These are phyloP conservation scores for Fraxinus baroniana DNA, from an alignment of 305 asterid species.

Conservation along the genomic window DNA sequence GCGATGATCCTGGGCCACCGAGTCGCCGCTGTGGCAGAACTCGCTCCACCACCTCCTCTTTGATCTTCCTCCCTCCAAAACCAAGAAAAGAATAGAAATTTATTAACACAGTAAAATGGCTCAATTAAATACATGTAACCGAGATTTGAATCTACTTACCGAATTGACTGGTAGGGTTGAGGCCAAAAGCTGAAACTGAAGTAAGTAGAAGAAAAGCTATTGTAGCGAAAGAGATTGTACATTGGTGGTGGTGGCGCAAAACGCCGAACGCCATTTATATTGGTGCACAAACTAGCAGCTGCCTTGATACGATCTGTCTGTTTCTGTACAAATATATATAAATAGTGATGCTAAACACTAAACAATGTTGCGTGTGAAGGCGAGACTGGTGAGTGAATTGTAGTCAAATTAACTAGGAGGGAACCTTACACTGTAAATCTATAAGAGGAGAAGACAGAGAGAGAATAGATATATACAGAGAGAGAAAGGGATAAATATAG, in stretches of 20 bases:
- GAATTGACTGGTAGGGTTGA: constrained; percentile 38
- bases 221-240: constrained; percentile 40
- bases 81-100: constrained; percentile 14
- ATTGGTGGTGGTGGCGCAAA: constrained; percentile 34
- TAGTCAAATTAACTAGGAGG: constrained; percentile 48
- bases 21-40: constrained; percentile 42
- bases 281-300: neutral
- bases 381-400: constrained; percentile 38
- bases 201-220: constrained; percentile 55
- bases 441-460: constrained; percentile 22
- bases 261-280: neutral
- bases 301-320: neutral
- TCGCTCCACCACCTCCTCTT: constrained; percentile 30
- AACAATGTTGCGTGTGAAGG: neutral
- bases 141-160: constrained; percentile 35
- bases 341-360: neutral
- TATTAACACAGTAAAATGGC: neutral
- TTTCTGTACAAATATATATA: neutral
- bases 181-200: constrained; percentile 39
- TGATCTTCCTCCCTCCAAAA: constrained; percentile 25
- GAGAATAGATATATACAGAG: neutral
- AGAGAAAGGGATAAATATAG: neutral
- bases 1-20: constrained; percentile 66
- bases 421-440: constrained; percentile 11
- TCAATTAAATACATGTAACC: neutral